Evolutionary conservation across 2,329 filamentous ascomycete genomes (phyloP), one percentile per base, ranked within the genome.

Genomic region (Sclerotinia trifoliorum): DNA sequence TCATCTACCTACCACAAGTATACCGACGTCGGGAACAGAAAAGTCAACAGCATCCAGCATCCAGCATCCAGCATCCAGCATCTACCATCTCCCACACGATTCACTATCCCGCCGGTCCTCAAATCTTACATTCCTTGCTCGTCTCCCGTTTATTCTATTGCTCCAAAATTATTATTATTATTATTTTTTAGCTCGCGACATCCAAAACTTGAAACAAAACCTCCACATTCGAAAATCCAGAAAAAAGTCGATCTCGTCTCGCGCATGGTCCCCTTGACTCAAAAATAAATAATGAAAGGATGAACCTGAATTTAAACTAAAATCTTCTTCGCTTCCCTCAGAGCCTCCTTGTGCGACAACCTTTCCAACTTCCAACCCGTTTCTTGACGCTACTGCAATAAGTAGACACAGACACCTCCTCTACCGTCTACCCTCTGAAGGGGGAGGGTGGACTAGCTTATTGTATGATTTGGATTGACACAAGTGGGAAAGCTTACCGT

Each of bases 41-140:
- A 32, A 42, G 21, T 32, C 19, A 55, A 35, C 57, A 61, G 7
- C 39, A n/a, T 26, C 29, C 21, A 46, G 13, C 44, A 49, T 8
- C 6, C 58, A 62, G 15, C 54, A 56, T 26, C 19, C 17, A 42
- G 2, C 35, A 13, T 44, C 26, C 10, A 35, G 6, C 54, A 29
- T 56, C 10, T 11, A 26, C 32, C 35, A 7, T 44, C 19, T 32
- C 1, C 42, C 32, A 29, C 44, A 42, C 24, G 32, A 19, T 52
- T 2, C 49, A 42, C 21, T 13, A 29, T 26, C 32, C 46, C 42
- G 46, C 35, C 35, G 55, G 19, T 61, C 58, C 58, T 65, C 52
- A 52, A 65, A 65, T 65, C n/a, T 65, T 55, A 65, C 51, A 65
- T 65, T 56, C 62, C 62, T 46, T 65, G 42, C 35, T 60, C 26